Conservation (phyloP, 768 basidiomycete species). For the Amanita rubescens region DNA sequence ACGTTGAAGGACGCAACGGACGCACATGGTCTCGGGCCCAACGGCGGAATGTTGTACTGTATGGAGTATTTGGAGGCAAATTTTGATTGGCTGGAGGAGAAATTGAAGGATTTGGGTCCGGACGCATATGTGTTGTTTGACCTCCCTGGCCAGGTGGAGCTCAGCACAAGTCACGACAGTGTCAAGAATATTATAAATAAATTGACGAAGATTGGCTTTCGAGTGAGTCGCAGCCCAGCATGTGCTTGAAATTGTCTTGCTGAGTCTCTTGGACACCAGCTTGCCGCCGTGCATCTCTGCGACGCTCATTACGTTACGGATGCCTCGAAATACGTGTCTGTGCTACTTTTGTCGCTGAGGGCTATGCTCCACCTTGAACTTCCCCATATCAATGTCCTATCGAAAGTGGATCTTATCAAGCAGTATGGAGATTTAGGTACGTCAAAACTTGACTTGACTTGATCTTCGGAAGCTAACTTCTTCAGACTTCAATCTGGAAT, state of each 20-base stretch:
- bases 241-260: background rate
- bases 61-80: slow-evolving; percentile 97
- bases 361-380: slow-evolving; percentile 98
- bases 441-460: background rate
- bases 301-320: slow-evolving; percentile 98
- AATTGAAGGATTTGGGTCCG: slow-evolving; percentile 53
- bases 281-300: slow-evolving; percentile 91
- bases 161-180: slow-evolving; percentile 93
- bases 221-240: slow-evolving; percentile 52
- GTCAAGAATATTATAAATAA: slow-evolving; percentile 77
- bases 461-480: slow-evolving; percentile 2
- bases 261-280: slow-evolving; percentile 51
- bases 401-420: slow-evolving; percentile 87
- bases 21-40: slow-evolving; percentile 80
- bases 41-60: slow-evolving; percentile 94
- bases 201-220: slow-evolving; percentile 67
- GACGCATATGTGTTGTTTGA: slow-evolving; percentile 92
- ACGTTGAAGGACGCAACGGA: slow-evolving; percentile 85
- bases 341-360: slow-evolving; percentile 84
- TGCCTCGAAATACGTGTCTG: slow-evolving; percentile 89
- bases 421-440: slow-evolving; percentile 88
- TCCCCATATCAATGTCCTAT: slow-evolving; percentile 96
- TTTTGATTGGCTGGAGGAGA: slow-evolving; percentile 78
- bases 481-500: slow-evolving; percentile 93
- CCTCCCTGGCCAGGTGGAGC: slow-evolving; percentile 93